Percentiles rank a stretch among this genome's conserved stretches.
These are phyloP conservation scores for Eucalyptus decipiens DNA, from an alignment of 345 rosid genomes.

Conservation along the genomic window DNA sequence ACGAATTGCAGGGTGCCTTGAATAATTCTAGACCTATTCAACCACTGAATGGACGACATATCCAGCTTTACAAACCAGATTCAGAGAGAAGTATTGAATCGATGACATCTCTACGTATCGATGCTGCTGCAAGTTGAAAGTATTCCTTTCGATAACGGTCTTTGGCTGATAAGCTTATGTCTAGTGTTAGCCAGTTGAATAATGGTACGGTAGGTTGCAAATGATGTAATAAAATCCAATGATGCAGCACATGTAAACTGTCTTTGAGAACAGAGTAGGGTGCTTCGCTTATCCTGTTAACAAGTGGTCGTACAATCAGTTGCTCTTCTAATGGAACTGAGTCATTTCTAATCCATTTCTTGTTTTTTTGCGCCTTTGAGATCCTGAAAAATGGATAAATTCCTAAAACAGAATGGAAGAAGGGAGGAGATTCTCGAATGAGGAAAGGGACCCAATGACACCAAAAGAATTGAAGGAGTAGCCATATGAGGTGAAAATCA, in stretches of 20 bases:
- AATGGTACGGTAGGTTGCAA: not conserved
- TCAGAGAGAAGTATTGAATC: not conserved
- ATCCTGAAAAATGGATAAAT: no score
- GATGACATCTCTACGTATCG: not conserved
- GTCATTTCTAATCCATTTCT: not conserved
- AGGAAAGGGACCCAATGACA: no score
- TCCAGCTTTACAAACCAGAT: not conserved
- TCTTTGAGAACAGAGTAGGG: not conserved
- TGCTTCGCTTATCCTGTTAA: not conserved
- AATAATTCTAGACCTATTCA: constrained; percentile 45
- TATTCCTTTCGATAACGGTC: not conserved
- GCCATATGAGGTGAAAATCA: no score
- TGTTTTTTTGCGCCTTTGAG: fast-evolving
- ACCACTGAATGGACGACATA: constrained; percentile 8
- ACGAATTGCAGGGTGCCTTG: constrained; percentile 24
- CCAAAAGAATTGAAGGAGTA: no score
- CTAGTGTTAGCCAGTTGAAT: not conserved
- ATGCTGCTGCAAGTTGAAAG: not conserved
- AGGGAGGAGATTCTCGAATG: no score
- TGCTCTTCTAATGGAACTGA: not conserved
- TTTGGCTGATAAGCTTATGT: not conserved
- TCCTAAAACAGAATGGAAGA: no score
- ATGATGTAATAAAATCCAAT: not conserved
- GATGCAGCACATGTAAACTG: not conserved
- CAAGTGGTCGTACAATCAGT: not conserved